Base-by-base conservation (phyloP, 2,329 filamentous ascomycete genomes). In the Hypoxylon sp. region DNA sequence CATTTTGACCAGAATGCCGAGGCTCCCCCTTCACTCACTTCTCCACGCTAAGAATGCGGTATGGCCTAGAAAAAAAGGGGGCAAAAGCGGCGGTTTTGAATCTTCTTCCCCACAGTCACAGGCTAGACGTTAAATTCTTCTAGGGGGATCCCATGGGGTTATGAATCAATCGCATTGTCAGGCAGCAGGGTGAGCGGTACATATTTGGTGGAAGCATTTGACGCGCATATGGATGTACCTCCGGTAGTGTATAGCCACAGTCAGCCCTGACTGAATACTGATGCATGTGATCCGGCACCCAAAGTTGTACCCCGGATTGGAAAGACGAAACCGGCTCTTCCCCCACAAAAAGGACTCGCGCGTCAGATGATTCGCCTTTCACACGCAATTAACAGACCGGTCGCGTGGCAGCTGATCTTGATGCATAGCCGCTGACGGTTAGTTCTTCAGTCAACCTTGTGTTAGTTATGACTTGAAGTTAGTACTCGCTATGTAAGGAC, bases 51-150 rank as follows among this genome's bases (percentile, higher is more conserved):
- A 51, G n/a, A 28, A 63, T 23, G 23, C 50, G 45, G 53, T 19
- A 66, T 43, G 28, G 32, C 48, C 51, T 57, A 50, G 34, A 50
- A 51, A 57, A 43, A 57, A 52, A n/a, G n/a, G 67, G 57, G 68
- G 66, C 61, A 69, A 72, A 66, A 55, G 65, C 65, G 50, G 65
- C 69, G 68, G 65, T 23, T 41, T 53, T 61, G 51, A 68, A 70
- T 58, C 30, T 57, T 68, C 64, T 69, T 71, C 70, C 68, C 69
- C 70, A 72, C 66, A 70, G 60, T 66, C 65, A 71, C 65, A 63
- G 69, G 68, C 63, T 64, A 66, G 52, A 51, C 32, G 19, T 30
- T 59, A 62, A 46, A 36, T 58, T 53, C 36, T 48, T 62, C 36
- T 9, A 41, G 45, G 53, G 55, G 53, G 58, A 60, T 61, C 68